Evolutionary conservation across 352 stramenopile genomes (phyloP).

Genomic region (Globisporangium acanthophoron): DNA sequence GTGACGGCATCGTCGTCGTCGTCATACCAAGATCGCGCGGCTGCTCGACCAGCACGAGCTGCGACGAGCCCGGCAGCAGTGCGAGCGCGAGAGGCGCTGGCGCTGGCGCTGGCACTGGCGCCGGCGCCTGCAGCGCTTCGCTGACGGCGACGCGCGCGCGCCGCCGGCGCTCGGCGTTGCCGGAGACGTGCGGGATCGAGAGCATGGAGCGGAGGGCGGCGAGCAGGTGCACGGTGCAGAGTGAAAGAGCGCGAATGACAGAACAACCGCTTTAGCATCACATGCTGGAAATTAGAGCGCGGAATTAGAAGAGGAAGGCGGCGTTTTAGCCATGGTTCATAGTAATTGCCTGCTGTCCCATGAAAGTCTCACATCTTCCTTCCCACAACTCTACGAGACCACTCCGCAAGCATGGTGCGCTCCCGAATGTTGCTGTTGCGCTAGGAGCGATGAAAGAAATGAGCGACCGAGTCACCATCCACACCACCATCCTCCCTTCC

Average conservation of each 20-base stretch:
- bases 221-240: constrained; percentile 4
- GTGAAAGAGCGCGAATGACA: neutral
- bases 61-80: constrained; percentile 7
- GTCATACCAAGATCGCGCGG: neutral
- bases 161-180: constrained; percentile 6
- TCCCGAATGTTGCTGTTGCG: too few species aligned
- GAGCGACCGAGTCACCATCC: too few species aligned
- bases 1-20: neutral
- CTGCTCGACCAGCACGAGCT: constrained; percentile 12
- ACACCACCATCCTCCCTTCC: too few species aligned
- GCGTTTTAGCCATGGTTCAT: too few species aligned
- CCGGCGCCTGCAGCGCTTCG: neutral
- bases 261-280: too few species aligned
- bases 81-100: constrained; percentile 5
- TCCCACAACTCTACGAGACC: too few species aligned
- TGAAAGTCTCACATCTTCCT: too few species aligned
- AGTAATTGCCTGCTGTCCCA: too few species aligned
- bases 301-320: too few species aligned
- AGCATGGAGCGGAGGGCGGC: constrained; percentile 11
- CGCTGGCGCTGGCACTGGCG: neutral
- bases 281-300: too few species aligned
- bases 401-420: too few species aligned
- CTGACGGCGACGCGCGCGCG: neutral
- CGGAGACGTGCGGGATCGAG: constrained; percentile 26
- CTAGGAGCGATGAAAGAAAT: too few species aligned